Conservation (phyloP, 2,329 filamentous ascomycete species). For the Calonectria pteridis region DNA sequence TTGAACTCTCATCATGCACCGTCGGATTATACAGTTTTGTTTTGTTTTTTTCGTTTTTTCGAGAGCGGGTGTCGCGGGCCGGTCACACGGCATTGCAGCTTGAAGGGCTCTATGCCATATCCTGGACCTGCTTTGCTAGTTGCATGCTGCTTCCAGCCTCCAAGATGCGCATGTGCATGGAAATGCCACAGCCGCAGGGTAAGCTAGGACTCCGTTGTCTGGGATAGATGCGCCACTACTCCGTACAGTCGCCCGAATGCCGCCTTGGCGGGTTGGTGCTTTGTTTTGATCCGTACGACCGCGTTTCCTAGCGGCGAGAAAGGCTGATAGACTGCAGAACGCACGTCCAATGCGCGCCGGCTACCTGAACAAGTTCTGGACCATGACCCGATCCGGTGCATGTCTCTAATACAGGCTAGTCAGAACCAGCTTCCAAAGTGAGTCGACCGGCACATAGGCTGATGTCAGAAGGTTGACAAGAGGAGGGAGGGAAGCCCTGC, state of each 20-base stretch:
- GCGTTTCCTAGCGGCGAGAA: background rate
- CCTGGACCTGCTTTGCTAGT: background rate
- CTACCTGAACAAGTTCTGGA: constrained; percentile 2
- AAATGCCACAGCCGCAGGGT: background rate
- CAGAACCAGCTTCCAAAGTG: constrained; percentile 6
- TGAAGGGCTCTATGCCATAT: background rate
- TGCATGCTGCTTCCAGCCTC: background rate
- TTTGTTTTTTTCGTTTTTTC: background rate
- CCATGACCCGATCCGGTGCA: constrained; percentile 11
- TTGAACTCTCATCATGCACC: background rate
- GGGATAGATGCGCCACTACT: background rate
- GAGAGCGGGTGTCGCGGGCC: background rate
- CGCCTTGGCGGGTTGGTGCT: background rate
- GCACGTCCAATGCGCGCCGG: background rate
- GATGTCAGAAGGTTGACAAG: constrained; percentile 10
- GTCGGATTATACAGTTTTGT: background rate
- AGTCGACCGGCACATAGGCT: constrained; percentile 10
- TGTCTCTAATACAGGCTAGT: background rate
- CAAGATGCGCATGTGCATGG: background rate
- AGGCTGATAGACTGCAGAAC: background rate
- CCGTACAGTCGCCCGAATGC: background rate
- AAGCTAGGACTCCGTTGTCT: background rate
- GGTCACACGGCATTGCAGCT: background rate
- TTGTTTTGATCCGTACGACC: background rate
- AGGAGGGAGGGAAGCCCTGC: background rate